phyloP scores from a whole-genome alignment of 2,329 filamentous ascomycete genomes.

The Didymella keratinophila region DNA sequence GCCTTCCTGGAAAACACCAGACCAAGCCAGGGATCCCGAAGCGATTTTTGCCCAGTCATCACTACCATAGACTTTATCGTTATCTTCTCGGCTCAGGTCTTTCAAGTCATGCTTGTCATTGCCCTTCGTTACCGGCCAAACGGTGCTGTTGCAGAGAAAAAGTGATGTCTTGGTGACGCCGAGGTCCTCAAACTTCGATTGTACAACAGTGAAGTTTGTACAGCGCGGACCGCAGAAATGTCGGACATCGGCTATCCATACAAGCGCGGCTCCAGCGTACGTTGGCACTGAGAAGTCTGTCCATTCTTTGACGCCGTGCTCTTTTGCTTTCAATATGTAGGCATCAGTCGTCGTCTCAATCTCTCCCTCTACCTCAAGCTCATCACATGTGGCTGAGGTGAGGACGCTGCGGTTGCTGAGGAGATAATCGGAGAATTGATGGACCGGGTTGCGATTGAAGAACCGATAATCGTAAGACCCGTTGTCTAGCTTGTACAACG shows the following conservation, averaged over 20 bases:
- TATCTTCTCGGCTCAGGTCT: constrained; percentile 16
- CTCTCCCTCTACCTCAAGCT: constrained; percentile 29
- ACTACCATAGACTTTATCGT: constrained; percentile 36
- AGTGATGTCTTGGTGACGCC: constrained; percentile 24
- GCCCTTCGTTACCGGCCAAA: no score
- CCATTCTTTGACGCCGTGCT: no score
- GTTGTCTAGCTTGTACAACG: constrained; percentile 34
- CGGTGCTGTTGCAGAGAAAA: constrained; percentile 42
- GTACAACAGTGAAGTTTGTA: constrained; percentile 46
- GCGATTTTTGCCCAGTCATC: constrained; percentile 40
- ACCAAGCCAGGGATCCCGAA: constrained; percentile 45
- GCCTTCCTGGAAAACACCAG: constrained; percentile 28
- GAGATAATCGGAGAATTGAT: constrained; percentile 40
- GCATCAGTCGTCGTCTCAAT: no score
- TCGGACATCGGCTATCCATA: constrained; percentile 35
- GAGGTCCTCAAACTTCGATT: no score
- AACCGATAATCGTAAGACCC: constrained; percentile 42
- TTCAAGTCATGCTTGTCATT: constrained; percentile 36
- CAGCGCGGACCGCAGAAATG: constrained; percentile 46
- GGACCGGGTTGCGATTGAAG: constrained; percentile 43
- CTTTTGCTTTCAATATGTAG: no score
- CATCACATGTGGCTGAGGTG: constrained; percentile 19
- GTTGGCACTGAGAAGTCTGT: constrained; percentile 25
- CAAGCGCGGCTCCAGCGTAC: constrained; percentile 29
- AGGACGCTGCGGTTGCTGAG: constrained; percentile 34